These are phyloP conservation scores for Colletotrichum liriopes DNA, from an alignment of 2,329 filamentous ascomycete genomes.

Conservation along the genomic window DNA sequence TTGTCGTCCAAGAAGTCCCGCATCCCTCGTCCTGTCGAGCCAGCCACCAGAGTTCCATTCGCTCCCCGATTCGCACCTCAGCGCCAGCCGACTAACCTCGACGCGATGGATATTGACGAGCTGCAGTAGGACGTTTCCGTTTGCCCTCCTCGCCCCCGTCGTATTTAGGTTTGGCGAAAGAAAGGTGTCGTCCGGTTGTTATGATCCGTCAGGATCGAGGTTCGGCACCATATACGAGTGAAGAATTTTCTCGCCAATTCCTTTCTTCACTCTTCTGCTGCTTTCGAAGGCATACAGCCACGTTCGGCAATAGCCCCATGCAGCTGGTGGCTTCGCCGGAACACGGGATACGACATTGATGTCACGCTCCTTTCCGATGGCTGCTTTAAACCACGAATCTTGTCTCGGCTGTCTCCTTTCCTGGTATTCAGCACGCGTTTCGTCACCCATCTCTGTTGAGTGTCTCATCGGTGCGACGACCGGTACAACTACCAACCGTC, in stretches of 20 bases:
- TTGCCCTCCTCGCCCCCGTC: constrained; percentile 18
- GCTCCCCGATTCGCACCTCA: constrained; percentile 48
- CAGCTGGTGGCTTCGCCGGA: not conserved
- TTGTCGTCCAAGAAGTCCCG: constrained; percentile 38
- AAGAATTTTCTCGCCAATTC: not conserved
- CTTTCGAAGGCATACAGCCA: not conserved
- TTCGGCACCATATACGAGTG: not conserved
- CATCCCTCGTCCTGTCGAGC: constrained; percentile 45
- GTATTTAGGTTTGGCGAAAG: constrained; percentile 14
- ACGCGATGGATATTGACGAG: constrained; percentile 53
- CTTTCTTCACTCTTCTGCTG: not conserved
- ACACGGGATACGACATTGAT: not conserved
- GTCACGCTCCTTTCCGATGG: not conserved
- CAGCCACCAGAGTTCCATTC: constrained; percentile 43
- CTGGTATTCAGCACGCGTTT: not conserved
- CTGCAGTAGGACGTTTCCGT: constrained; percentile 48
- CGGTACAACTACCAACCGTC: constrained; percentile 13
- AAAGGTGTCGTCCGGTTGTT: not conserved
- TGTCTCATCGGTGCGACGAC: constrained; percentile 11
- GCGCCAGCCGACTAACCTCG: constrained; percentile 47
- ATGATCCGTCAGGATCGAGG: not conserved
- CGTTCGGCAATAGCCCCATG: not conserved
- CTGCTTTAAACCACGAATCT: not conserved
- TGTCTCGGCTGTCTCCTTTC: not conserved
- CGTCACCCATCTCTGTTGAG: constrained; percentile 21